Evolutionary conservation across 1,139 yeast genomes (phyloP).

Genomic region (Insectozyma bohioensis): DNA sequence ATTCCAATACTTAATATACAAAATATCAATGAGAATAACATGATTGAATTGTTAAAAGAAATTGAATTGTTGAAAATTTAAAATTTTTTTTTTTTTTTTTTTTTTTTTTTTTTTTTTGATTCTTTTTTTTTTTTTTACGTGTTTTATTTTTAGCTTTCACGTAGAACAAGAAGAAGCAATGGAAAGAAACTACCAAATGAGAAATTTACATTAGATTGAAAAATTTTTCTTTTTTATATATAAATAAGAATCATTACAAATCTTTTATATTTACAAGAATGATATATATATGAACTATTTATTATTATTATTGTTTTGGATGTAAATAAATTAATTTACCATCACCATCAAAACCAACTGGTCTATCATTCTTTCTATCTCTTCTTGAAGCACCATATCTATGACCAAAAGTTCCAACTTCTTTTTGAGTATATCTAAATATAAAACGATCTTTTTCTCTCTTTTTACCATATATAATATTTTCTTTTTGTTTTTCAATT

Average conservation of each 20-base stretch:
- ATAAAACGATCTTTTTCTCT: slow-evolving; percentile 58
- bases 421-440: slow-evolving; percentile 74
- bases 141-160: too few relatives aligned
- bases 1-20: slow-evolving; percentile 1
- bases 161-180: too few relatives aligned
- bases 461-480: slow-evolving; percentile 50
- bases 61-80: not conserved
- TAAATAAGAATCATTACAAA: not conserved
- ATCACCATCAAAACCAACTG: slow-evolving; percentile 68
- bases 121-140: slow-evolving; percentile 12
- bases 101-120: not conserved
- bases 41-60: not conserved
- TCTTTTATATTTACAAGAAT: slow-evolving; percentile 4
- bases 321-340: slow-evolving; percentile 56
- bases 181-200: too few relatives aligned
- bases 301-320: slow-evolving; percentile 8
- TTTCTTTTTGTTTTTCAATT: slow-evolving; percentile 20
- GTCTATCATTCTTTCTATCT: slow-evolving; percentile 84
- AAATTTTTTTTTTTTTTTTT: not conserved
- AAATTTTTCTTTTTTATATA: too few relatives aligned
- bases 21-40: not conserved
- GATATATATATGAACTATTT: slow-evolving; percentile 6
- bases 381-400: slow-evolving; percentile 91
- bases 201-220: too few relatives aligned
- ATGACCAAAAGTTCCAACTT: slow-evolving; percentile 82